Conservation (phyloP, 2,329 filamentous ascomycete genomes). For the Chaetomium globosum region DNA sequence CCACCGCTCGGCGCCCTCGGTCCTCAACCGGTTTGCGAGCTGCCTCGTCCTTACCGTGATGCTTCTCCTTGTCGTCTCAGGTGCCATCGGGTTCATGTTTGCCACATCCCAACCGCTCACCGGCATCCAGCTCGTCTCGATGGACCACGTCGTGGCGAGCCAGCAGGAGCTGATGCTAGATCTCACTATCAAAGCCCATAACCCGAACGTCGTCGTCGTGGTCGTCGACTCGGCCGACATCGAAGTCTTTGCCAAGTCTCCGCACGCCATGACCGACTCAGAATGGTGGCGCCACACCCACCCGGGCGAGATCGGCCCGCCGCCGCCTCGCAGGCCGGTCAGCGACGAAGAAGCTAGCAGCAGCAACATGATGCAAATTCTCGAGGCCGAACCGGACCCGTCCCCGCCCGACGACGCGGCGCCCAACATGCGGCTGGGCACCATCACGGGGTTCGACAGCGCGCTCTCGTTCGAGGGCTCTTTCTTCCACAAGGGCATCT, state of each 20-base stretch:
- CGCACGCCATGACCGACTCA: slow-evolving; percentile 73
- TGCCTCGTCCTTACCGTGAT: slow-evolving; percentile 84
- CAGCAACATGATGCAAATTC: slow-evolving; percentile 33
- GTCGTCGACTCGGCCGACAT: slow-evolving; percentile 84
- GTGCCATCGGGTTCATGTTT: slow-evolving; percentile 84
- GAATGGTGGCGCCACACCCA: slow-evolving; percentile 59
- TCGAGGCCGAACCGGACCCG: slow-evolving; percentile 17
- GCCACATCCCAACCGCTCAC: slow-evolving; percentile 85
- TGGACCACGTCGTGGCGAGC: slow-evolving; percentile 88
- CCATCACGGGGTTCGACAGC: slow-evolving; percentile 83
- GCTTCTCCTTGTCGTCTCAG: slow-evolving; percentile 78
- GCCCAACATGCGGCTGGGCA: slow-evolving; percentile 89
- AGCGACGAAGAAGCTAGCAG: slow-evolving; percentile 37
- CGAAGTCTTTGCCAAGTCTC: slow-evolving; percentile 92
- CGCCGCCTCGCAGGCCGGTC: slow-evolving; percentile 16
- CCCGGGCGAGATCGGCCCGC: slow-evolving; percentile 37
- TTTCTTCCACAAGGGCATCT: slow-evolving; percentile 74
- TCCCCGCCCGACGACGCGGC: slow-evolving; percentile 59
- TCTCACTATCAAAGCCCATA: slow-evolving; percentile 81
- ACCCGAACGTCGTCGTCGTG: slow-evolving; percentile 90
- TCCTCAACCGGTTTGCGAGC: slow-evolving; percentile 76
- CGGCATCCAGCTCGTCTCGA: slow-evolving; percentile 75
- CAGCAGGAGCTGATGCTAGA: slow-evolving; percentile 96
- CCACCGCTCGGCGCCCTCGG: slow-evolving; percentile 61
- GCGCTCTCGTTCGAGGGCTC: slow-evolving; percentile 87